phyloP scores from a whole-genome alignment of 176 grass and related monocot genomes.

The Musa schizocarpa region DNA sequence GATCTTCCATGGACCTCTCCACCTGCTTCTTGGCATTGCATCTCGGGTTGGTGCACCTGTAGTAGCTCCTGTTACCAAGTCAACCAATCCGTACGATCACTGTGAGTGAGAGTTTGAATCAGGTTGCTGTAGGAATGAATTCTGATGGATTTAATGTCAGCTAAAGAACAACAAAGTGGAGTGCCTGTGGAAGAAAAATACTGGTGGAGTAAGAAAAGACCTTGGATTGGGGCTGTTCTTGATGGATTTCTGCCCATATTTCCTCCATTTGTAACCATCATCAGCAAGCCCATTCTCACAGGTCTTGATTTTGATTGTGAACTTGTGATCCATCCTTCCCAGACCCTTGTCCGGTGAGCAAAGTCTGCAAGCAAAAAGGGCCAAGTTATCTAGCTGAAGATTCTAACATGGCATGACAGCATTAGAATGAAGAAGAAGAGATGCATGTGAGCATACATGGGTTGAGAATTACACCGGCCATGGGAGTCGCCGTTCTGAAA shows the following conservation, averaged over 20 bases:
- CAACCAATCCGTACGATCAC: too few relatives aligned
- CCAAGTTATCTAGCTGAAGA: not conserved
- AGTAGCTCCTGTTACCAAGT: slow-evolving; percentile 63
- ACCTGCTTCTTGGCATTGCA: slow-evolving; percentile 97
- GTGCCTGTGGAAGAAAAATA: too few relatives aligned
- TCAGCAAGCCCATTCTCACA: slow-evolving; percentile 37
- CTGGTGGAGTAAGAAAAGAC: slow-evolving; percentile 13
- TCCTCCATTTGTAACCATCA: slow-evolving; percentile 78
- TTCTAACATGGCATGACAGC: too few relatives aligned
- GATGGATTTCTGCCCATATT: slow-evolving; percentile 78
- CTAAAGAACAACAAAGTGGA: too few relatives aligned
- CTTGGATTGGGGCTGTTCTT: slow-evolving; percentile 73
- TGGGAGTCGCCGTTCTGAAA: slow-evolving; percentile 9
- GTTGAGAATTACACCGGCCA: slow-evolving; percentile 27
- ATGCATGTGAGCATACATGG: not conserved
- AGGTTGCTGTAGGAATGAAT: too few relatives aligned
- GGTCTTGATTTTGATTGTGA: slow-evolving; percentile 42
- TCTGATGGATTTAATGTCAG: too few relatives aligned
- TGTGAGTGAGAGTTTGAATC: too few relatives aligned
- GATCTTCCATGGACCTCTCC: slow-evolving; percentile 59
- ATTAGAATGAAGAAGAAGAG: too few relatives aligned
- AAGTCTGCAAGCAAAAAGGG: not conserved
- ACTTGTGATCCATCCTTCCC: slow-evolving; percentile 34
- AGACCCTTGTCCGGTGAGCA: slow-evolving; percentile 19
- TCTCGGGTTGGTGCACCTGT: slow-evolving; percentile 90